Conservation (phyloP, 768 basidiomycete species). For the Auriculariales sp. region DNA sequence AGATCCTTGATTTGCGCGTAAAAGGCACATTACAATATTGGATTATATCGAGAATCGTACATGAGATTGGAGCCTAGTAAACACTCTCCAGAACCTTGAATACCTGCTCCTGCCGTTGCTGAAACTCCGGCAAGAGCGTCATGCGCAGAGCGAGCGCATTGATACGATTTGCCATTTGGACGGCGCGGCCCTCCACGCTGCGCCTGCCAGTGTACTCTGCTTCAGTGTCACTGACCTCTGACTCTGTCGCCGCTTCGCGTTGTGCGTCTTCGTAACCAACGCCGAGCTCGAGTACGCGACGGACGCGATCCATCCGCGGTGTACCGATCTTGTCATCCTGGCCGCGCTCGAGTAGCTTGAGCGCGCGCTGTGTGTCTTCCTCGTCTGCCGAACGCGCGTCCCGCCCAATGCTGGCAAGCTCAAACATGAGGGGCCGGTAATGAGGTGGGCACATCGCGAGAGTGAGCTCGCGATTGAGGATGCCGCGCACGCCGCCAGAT, state of each 20-base stretch:
- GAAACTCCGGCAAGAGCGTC: slow-evolving; percentile 57
- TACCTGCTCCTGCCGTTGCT: slow-evolving; percentile 52
- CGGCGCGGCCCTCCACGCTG: slow-evolving; percentile 49
- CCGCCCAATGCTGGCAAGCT: slow-evolving; percentile 40
- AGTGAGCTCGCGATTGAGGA: slow-evolving; percentile 42
- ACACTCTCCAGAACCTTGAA: slow-evolving; percentile 44
- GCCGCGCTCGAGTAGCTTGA: slow-evolving; percentile 22
- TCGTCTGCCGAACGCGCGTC: slow-evolving; percentile 33
- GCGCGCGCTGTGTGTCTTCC: slow-evolving; percentile 39
- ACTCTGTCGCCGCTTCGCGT: neutral
- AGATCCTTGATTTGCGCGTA: too few relatives aligned
- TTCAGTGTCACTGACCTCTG: slow-evolving; percentile 10
- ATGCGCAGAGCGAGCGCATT: slow-evolving; percentile 60
- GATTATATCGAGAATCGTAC: too few relatives aligned
- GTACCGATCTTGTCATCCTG: slow-evolving; percentile 17
- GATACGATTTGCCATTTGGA: slow-evolving; percentile 62
- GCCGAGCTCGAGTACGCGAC: slow-evolving; percentile 41
- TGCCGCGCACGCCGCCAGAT: slow-evolving; percentile 32
- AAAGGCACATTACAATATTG: too few relatives aligned
- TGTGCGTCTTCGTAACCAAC: slow-evolving; percentile 26
- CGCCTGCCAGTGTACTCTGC: slow-evolving; percentile 23
- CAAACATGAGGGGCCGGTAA: slow-evolving; percentile 56
- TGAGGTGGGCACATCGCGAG: slow-evolving; percentile 44
- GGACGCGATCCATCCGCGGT: slow-evolving; percentile 46
- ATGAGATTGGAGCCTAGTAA: too few relatives aligned